Evolutionary conservation across 73 alveolate species (phyloP), one percentile per base, ranked within the genome.

Genomic region (Symbiodinium natans): DNA sequence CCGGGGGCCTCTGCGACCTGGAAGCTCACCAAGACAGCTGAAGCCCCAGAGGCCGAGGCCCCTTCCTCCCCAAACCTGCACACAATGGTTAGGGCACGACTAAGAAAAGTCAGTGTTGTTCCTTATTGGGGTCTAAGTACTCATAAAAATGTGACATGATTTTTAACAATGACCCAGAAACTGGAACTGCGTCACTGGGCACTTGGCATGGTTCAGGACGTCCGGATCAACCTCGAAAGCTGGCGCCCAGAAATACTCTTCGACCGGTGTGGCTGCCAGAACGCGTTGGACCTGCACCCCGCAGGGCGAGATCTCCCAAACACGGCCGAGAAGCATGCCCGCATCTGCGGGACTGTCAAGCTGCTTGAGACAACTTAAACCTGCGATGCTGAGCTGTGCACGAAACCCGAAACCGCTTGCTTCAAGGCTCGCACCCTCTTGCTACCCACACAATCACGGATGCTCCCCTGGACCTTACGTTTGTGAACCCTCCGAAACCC

Each of bases 271-370:
- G 21, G 6, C 21, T 13, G 40, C 77, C 77, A 63, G 77, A 17
- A 56, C 10, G 33, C 75, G 34, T 27, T 63, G 40, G 7, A 63
- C 34, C 77, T 34, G 77, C 13, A 63, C 34, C 25, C 77, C 77
- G 36, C 77, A 63, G 34, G 77, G 77, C 34, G 34, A 63, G 39
- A 63, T 63, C 77, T 63, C 77, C 77, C 77, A 63, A 63, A 63
- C 77, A 21, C 77, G 77, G 77, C 77, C 77, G 10, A 63, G 77
- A 23, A 63, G 77, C 77, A 63, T 63, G 77, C 77, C 77, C 77
- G 77, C 77, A 11, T 63, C 25, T 21, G 77, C 77, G 77, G 77
- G 77, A 34, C 29, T 63, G 77, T 23, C 34, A 46, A 1, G 59
- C 13, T 17, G 68, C 68, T 52, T 52, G 68, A 52, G 68, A 52